Evolutionary conservation across 352 stramenopile genomes (phyloP), one percentile per base, ranked within the genome.

Genomic region (Globisporangium irregulare): DNA sequence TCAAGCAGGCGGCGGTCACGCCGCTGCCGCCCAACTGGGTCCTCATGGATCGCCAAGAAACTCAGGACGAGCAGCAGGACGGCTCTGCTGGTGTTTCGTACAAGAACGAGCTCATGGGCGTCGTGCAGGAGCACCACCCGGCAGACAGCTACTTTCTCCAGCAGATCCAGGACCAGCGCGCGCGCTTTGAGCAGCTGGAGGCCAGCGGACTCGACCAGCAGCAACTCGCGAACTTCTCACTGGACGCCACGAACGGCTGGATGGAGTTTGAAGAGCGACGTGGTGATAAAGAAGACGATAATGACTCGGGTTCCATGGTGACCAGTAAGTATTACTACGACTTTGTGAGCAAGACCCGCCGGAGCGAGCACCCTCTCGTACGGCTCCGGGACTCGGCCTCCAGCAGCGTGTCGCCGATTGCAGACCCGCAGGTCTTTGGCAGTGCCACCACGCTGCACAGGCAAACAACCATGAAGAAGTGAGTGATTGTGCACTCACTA

Each of bases 391-490:
- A 67, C 69, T 67, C 58, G 46, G 46, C 36, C 43, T 71, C 38
- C 29, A 20, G 48, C 22, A 59, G 68, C 46, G 61, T 65, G 7
- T 32, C 58, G 10, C 59, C 66, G 4, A 66, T 78, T 8, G 77
- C 73, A 5, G 77, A 82, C n/a, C 70, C 78, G 29, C 71, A 74
- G 25, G 73, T 84, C 41, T 91, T 91, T 65, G 75, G 73, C 15
- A 68, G 80, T 29, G 81, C 83, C 6, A 64, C 70, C 14, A 65
- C 71, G 41, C 51, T 91, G 20, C 83, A 90, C 73, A 76, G 77
- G 22, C 68, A 82, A 20, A 61, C 78, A 1, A 78, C 66, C 24
- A 86, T 89, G 72, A 84, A 90, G 71, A 84, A 90, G 83, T 91
- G n/a, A 54, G 41, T 27, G 20, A 14, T 22, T 54, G 10, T n/a